phyloP scores from a whole-genome alignment of 2,329 filamentous ascomycete genomes.

The Fusarium virguliforme region DNA sequence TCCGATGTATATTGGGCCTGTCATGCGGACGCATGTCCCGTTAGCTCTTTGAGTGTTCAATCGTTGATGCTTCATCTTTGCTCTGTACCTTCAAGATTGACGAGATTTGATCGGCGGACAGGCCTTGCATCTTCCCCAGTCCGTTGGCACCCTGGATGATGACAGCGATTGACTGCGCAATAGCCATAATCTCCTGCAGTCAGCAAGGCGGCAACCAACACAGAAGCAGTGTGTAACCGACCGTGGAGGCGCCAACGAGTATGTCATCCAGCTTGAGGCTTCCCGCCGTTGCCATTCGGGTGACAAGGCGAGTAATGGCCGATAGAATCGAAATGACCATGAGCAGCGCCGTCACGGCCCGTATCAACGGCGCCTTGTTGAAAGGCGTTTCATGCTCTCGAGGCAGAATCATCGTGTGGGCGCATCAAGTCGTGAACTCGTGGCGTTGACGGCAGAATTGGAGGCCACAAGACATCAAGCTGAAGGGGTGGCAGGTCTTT shows the following conservation, averaged over 20 bases:
- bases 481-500: background rate
- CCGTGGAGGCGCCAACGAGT: constrained; percentile 37
- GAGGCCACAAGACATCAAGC: constrained; percentile 2
- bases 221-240: constrained; percentile 13
- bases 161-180: constrained; percentile 41
- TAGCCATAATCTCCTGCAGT: constrained; percentile 31
- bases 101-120: constrained; percentile 18
- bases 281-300: constrained; percentile 31
- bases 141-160: constrained; percentile 38
- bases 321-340: constrained; percentile 46
- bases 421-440: background rate
- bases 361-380: constrained; percentile 47
- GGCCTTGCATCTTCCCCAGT: constrained; percentile 33
- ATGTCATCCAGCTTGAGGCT: constrained; percentile 40
- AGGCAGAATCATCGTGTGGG: constrained; percentile 22
- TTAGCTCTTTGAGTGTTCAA: background rate
- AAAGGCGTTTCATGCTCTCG: constrained; percentile 44
- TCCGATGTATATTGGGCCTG: constrained; percentile 38
- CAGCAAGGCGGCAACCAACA: constrained; percentile 5
- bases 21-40: background rate
- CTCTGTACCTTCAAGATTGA: constrained; percentile 36
- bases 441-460: constrained; percentile 3
- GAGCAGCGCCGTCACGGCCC: constrained; percentile 43
- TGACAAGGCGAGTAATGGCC: constrained; percentile 37
- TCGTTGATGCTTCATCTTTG: background rate